Base-by-base conservation (phyloP, 345 rosid species). In the Noccaea caerulescens region DNA sequence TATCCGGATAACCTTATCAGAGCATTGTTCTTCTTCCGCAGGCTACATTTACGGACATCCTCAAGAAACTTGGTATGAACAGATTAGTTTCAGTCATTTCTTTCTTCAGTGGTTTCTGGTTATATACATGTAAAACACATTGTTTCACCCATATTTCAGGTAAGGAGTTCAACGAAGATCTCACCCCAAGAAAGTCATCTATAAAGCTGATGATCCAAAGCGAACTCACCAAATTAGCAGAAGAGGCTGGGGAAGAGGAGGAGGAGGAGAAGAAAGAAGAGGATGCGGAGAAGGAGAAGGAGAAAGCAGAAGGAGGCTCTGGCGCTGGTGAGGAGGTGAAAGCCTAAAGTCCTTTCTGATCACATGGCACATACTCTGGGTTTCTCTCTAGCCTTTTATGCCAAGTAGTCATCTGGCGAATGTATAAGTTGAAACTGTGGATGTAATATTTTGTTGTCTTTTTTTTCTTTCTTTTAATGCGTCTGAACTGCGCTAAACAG, bases 1-100 rank as follows among this genome's bases (percentile, higher is more conserved):
- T 58, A 63, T 49, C 41, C 64, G 23, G 39, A 32, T 38, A 57
- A 57, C 18, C 18, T 66, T 30, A 58, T 49, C 18, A 49, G 67
- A 66, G 36, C 27, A 18, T 39, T 73, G 43, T 49, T 57, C 39
- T 58, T 71, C 36, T 75, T 81, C 57, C 89, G 85, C 91, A 93
- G 98, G 97, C 98, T 68, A 93, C 98, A 23, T 91, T 93, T 82
- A 89, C 96, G 0, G 98, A 93, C 82, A 91, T 93, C 80, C 79
- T 93, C 73, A 93, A 86, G 80, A 75, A 52, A 76, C 96, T 93
- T 6, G 96, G 98, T 93, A 91, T 72, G 78, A 36, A 14, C 69
- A 43, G 36, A 66, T 43, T 51, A 16, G 42, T 52, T 52, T 60
- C 49, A 37, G 13, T 36, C 34, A 36, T 44, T 10, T 52, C 4